These are phyloP conservation scores for Marchantia polymorpha DNA, from an alignment of 225 moss, liverwort and hornwort species.

Conservation along the genomic window DNA sequence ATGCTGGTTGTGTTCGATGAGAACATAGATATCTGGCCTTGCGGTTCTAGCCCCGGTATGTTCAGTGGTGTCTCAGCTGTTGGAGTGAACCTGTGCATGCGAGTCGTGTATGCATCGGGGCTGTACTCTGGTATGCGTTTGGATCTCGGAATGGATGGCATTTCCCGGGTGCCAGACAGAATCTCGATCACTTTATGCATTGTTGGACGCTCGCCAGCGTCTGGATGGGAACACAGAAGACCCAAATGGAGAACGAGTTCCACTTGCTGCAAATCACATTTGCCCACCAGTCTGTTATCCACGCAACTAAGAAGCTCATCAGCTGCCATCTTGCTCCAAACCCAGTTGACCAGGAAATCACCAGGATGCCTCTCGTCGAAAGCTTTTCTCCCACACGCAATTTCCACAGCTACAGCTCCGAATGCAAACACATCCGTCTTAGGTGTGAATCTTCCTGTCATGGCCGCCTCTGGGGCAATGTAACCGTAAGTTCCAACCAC, in stretches of 20 bases:
- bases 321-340: slow-evolving; percentile 9
- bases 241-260: slow-evolving; percentile 21
- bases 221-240: slow-evolving; percentile 33
- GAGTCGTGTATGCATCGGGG: no score
- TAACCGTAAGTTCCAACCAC: slow-evolving; percentile 40
- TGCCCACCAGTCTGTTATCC: neutral
- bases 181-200: slow-evolving; percentile 11
- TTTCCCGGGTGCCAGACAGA: neutral
- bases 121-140: neutral
- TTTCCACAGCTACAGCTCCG: slow-evolving; percentile 31
- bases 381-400: slow-evolving; percentile 21
- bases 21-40: no score
- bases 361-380: neutral
- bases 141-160: neutral
- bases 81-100: no score
- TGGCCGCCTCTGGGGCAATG: slow-evolving; percentile 30
- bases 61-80: no score
- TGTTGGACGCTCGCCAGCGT: slow-evolving; percentile 20
- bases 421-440: slow-evolving; percentile 39
- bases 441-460: slow-evolving; percentile 21
- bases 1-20: no score
- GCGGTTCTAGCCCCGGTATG: no score
- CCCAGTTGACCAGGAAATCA: slow-evolving; percentile 16
- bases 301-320: slow-evolving; percentile 8
- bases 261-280: slow-evolving; percentile 6